A percentile compares a stretch with the other conserved stretches of the same genome.
phyloP scores from a whole-genome alignment of 1,284 basidiomycete genomes.

The Retiboletus fuscus region DNA sequence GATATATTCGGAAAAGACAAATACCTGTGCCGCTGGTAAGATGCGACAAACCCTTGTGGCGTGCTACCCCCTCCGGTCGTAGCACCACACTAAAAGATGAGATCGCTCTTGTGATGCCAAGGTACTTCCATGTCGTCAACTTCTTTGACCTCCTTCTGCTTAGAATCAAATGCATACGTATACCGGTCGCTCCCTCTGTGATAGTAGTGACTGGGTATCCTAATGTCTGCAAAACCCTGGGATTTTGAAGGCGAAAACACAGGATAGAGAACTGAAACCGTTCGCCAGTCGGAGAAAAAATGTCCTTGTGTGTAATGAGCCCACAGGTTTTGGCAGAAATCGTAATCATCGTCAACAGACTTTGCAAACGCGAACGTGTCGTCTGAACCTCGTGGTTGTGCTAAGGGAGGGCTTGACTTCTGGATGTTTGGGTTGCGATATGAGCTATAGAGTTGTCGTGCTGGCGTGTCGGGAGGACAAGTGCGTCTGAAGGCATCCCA shows the following conservation, averaged over 20 bases:
- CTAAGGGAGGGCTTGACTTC: slow-evolving; percentile 34
- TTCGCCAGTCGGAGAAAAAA: slow-evolving; percentile 96
- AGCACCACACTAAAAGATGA: slow-evolving; percentile 89
- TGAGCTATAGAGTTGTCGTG: slow-evolving; percentile 85
- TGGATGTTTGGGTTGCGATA: slow-evolving; percentile 55
- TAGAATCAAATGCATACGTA: slow-evolving; percentile 90
- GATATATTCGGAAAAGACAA: slow-evolving; percentile 31
- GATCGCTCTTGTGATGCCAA: slow-evolving; percentile 81
- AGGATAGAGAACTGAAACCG: slow-evolving; percentile 86
- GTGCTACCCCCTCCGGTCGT: slow-evolving; percentile 92
- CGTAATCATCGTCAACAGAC: slow-evolving; percentile 70
- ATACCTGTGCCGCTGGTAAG: slow-evolving; percentile 90
- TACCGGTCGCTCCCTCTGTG: slow-evolving; percentile 85
- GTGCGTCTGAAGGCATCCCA: slow-evolving; percentile 95
- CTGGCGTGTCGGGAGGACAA: slow-evolving; percentile 82
- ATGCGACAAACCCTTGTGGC: slow-evolving; percentile 84
- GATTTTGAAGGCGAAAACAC: slow-evolving; percentile 91
- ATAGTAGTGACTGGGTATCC: slow-evolving; percentile 95
- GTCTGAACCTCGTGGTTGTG: slow-evolving; percentile 45
- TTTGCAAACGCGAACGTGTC: slow-evolving; percentile 72
- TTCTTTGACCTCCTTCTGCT: slow-evolving; percentile 74
- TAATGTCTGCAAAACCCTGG: slow-evolving; percentile 86
- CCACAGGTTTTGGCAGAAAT: slow-evolving; percentile 86
- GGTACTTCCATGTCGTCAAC: slow-evolving; percentile 86
- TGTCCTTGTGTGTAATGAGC: slow-evolving; percentile 89